Conservation (phyloP, 2,329 filamentous ascomycete species). For the Penicillium concentricum region DNA sequence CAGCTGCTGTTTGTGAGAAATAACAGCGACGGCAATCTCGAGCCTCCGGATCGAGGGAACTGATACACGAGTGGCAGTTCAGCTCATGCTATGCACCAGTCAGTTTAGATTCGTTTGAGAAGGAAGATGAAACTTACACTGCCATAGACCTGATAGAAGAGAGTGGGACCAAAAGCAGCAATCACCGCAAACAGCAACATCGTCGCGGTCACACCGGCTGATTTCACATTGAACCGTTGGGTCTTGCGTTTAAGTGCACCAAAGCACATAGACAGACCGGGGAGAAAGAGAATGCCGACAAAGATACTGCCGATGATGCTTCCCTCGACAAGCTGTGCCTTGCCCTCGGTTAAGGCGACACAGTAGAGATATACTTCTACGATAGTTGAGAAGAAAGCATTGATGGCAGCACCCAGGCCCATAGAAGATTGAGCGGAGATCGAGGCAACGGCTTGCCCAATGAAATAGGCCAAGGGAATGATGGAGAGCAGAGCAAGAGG, state of each 20-base stretch:
- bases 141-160: slow-evolving; percentile 98
- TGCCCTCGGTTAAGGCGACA: slow-evolving; percentile 87
- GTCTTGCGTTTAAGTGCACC: slow-evolving; percentile 97
- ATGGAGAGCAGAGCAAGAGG: slow-evolving; percentile 81
- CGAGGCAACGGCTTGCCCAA: slow-evolving; percentile 95
- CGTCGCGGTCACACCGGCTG: slow-evolving; percentile 92
- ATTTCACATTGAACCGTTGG: slow-evolving; percentile 95
- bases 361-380: slow-evolving; percentile 98
- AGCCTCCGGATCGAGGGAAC: slow-evolving; percentile 46
- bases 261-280: slow-evolving; percentile 97
- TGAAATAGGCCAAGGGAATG: slow-evolving; percentile 96
- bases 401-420: slow-evolving; percentile 94
- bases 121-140: slow-evolving; percentile 56
- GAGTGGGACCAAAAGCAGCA: slow-evolving; percentile 87
- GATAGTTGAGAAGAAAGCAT: slow-evolving; percentile 96
- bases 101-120: slow-evolving; percentile 29
- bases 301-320: slow-evolving; percentile 98
- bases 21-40: slow-evolving; percentile 87
- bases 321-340: slow-evolving; percentile 88
- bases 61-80: slow-evolving; percentile 68
- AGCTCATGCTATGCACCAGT: slow-evolving; percentile 71
- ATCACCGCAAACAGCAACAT: slow-evolving; percentile 97
- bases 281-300: slow-evolving; percentile 90
- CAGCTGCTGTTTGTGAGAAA: slow-evolving; percentile 81
- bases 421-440: slow-evolving; percentile 98